Evolutionary conservation across 148 eudicot genomes (phyloP).

Genomic region (Gaultheria prostrata): DNA sequence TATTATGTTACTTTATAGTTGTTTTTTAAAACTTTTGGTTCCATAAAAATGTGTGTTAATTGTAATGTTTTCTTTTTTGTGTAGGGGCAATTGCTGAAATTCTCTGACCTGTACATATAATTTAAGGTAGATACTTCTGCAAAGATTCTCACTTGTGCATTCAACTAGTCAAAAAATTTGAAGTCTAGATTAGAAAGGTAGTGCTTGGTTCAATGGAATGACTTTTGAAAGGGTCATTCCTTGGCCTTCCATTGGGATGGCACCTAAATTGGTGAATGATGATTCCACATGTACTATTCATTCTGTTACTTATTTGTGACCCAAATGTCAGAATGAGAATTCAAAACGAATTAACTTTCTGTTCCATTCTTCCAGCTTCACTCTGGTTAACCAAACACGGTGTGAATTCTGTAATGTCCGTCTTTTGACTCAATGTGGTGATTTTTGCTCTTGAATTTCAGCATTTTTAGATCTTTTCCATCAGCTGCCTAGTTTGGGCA

Average conservation of each 20-base stretch:
- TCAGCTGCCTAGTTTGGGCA: constrained; percentile 43
- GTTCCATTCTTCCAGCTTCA: neutral
- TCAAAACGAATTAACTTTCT: neutral
- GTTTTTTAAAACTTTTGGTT: neutral
- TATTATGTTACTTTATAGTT: constrained; percentile 4
- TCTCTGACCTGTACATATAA: constrained; percentile 26
- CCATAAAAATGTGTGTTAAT: constrained; percentile 12
- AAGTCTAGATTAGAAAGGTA: neutral
- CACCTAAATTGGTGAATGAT: neutral
- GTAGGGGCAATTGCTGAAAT: constrained; percentile 43
- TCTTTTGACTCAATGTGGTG: constrained; percentile 7
- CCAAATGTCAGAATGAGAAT: neutral
- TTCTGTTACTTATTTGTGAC: neutral
- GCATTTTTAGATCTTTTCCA: constrained; percentile 15
- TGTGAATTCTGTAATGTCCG: neutral
- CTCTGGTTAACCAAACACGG: neutral
- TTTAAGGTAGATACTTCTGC: constrained; percentile 36
- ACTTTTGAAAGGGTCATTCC: neutral
- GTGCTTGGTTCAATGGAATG: neutral
- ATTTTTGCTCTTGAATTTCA: constrained; percentile 18
- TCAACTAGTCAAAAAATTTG: neutral
- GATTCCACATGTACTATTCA: neutral
- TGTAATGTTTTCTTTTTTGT: constrained; percentile 25
- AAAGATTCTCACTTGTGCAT: neutral
- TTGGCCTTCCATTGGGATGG: neutral